A percentile compares a stretch with the other conserved stretches of the same genome.
Conservation (phyloP, 2,329 filamentous ascomycete species). For the Setomelanomma holmii region DNA sequence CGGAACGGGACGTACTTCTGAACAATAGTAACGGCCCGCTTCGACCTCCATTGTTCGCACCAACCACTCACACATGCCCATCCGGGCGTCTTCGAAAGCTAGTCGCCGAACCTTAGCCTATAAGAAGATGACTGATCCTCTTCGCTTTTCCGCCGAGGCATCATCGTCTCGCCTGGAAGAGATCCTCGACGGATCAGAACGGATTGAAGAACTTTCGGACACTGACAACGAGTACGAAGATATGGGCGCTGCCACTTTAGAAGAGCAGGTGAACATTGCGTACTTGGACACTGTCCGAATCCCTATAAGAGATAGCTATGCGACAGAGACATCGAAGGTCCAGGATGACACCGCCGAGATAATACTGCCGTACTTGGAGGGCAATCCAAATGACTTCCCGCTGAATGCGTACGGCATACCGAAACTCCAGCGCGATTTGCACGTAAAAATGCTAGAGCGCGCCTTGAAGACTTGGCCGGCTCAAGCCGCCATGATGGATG, state of each 20-base stretch:
- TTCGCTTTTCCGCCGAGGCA: conserved; percentile 22
- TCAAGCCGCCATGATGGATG: conserved; percentile 77
- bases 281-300: conserved; percentile 50
- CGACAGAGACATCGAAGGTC: conserved; percentile 70
- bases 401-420: conserved; percentile 79
- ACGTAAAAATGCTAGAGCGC: conserved; percentile 67
- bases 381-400: conserved; percentile 57
- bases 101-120: background rate
- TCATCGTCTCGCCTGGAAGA: conserved; percentile 38
- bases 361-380: conserved; percentile 72
- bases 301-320: conserved; percentile 69
- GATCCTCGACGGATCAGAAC: conserved; percentile 28
- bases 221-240: conserved; percentile 46
- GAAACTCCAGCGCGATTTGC: conserved; percentile 69
- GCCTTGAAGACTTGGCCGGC: conserved; percentile 68
- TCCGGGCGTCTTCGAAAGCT: conserved; percentile 11
- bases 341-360: conserved; percentile 74
- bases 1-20: conserved; percentile 14
- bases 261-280: conserved; percentile 38
- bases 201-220: conserved; percentile 49
- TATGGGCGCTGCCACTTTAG: conserved; percentile 36
- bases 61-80: conserved; percentile 27
- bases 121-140: conserved; percentile 36
- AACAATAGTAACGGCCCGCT: conserved; percentile 39
- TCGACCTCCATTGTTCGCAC: conserved; percentile 32